phyloP scores from a whole-genome alignment of 1,139 yeast species.

The Yamadazyma kanchanaburiensis region DNA sequence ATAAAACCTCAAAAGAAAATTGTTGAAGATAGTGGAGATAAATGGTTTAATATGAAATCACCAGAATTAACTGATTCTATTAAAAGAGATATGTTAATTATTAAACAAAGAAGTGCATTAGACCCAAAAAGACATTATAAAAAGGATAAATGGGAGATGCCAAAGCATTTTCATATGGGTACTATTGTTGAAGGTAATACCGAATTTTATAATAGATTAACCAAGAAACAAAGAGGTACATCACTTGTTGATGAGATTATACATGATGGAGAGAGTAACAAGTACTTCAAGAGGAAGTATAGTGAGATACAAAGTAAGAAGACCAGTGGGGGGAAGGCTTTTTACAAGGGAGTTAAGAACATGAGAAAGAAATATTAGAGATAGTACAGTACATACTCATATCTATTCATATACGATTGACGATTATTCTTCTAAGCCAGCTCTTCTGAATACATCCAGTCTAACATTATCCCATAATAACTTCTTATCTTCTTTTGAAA shows the following conservation, averaged over 20 bases:
- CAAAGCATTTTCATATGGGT: slow-evolving; percentile 85
- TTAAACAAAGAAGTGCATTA: slow-evolving; percentile 84
- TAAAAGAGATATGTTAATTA: slow-evolving; percentile 72
- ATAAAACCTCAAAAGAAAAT: slow-evolving; percentile 14
- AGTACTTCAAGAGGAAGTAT: slow-evolving; percentile 83
- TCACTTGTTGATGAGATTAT: slow-evolving; percentile 81
- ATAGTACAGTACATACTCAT: not conserved
- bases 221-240: slow-evolving; percentile 68
- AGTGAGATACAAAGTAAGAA: slow-evolving; percentile 71
- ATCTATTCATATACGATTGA: not conserved
- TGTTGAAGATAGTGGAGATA: slow-evolving; percentile 42
- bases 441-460: slow-evolving; percentile 45
- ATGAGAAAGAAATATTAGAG: slow-evolving; percentile 52
- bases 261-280: slow-evolving; percentile 64
- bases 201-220: slow-evolving; percentile 71
- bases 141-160: slow-evolving; percentile 77
- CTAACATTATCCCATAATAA: slow-evolving; percentile 49
- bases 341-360: slow-evolving; percentile 62
- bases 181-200: slow-evolving; percentile 80
- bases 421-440: slow-evolving; percentile 36
- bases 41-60: slow-evolving; percentile 85
- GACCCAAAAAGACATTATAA: slow-evolving; percentile 96
- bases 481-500: slow-evolving; percentile 42
- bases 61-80: slow-evolving; percentile 73
- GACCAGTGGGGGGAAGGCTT: slow-evolving; percentile 72